Percentiles rank a stretch among this genome's conserved stretches.
These are phyloP conservation scores for Melampsora larici-populina DNA, from an alignment of 1,284 basidiomycete genomes.

Conservation along the genomic window DNA sequence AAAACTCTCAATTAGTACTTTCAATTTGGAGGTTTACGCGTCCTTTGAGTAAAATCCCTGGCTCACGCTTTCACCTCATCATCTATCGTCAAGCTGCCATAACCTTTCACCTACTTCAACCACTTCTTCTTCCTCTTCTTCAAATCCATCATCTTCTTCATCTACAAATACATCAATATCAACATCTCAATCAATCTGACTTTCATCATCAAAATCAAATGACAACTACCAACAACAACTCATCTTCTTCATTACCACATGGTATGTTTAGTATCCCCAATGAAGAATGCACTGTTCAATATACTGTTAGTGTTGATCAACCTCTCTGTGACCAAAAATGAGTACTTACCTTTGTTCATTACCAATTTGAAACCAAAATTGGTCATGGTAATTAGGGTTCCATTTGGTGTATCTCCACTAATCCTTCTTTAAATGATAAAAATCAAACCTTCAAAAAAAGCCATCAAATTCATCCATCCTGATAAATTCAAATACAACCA, in stretches of 20 bases:
- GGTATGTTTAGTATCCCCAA: conserved; percentile 34
- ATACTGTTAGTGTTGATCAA: conserved; percentile 13
- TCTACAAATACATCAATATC: background rate
- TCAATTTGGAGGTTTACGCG: no score
- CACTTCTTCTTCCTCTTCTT: background rate
- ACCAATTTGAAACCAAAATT: no score
- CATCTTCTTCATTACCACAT: no score
- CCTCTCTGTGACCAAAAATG: background rate
- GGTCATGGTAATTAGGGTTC: conserved; percentile 21
- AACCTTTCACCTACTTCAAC: background rate
- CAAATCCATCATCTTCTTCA: background rate
- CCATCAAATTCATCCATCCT: conserved; percentile 79
- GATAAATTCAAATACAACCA: conserved; percentile 70
- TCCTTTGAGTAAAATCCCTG: no score
- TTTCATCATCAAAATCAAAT: background rate
- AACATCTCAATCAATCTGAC: background rate
- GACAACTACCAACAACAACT: no score
- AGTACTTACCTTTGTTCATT: background rate
- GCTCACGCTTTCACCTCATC: no score
- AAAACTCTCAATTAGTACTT: no score
- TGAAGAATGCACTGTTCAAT: conserved; percentile 23
- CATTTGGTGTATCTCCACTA: background rate
- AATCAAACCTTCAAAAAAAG: conserved; percentile 66
- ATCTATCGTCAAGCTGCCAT: no score
- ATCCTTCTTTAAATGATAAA: no score